phyloP scores from a whole-genome alignment of 306 rosid genomes.

The Castanea crenata region DNA sequence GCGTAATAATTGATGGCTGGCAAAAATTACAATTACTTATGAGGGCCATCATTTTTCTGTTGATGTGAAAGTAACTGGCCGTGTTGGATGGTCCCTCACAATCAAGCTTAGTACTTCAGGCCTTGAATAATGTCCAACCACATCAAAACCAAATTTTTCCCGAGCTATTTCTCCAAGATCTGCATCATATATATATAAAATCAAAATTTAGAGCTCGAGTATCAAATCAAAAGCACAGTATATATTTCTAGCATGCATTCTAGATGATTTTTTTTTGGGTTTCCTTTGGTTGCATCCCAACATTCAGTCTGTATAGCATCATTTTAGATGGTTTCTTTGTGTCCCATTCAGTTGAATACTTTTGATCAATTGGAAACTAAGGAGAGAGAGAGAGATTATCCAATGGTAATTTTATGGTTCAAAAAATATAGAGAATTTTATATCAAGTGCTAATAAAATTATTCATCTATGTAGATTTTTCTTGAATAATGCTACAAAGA shows the following conservation, averaged over 20 bases:
- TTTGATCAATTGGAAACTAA: slow-evolving; percentile 50
- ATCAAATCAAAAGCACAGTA: background rate
- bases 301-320: slow-evolving; percentile 85
- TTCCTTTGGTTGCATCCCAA: slow-evolving; percentile 64
- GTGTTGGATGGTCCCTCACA: slow-evolving; percentile 73
- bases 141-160: slow-evolving; percentile 82
- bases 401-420: background rate
- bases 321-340: slow-evolving; percentile 50
- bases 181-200: slow-evolving; percentile 11
- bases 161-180: slow-evolving; percentile 87
- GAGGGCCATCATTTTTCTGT: slow-evolving; percentile 43
- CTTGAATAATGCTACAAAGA: background rate
- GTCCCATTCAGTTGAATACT: no score
- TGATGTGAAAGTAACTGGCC: slow-evolving; percentile 69
- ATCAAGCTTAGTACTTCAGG: slow-evolving; percentile 84
- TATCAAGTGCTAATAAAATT: background rate
- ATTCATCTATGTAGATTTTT: background rate
- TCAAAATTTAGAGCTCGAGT: no score
- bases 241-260: background rate
- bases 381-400: no score
- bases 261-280: background rate
- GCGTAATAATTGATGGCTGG: slow-evolving; percentile 12
- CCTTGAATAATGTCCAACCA: slow-evolving; percentile 89
- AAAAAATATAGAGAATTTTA: background rate
- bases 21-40: slow-evolving; percentile 27